Conservation (phyloP, 495 filamentous ascomycete species). For the Neurospora pannonica region DNA sequence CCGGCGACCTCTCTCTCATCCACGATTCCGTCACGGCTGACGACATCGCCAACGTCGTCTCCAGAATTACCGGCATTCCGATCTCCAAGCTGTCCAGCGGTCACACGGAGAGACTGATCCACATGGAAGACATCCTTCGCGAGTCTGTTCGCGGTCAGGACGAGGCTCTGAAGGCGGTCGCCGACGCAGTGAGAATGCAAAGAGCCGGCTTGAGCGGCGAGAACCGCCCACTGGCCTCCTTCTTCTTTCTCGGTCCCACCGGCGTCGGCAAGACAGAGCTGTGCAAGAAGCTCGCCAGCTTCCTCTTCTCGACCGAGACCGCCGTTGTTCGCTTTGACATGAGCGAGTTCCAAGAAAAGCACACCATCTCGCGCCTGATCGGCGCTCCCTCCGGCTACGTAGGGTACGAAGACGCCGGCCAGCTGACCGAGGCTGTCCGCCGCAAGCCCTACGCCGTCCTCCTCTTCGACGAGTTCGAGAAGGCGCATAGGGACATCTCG, state of each 20-base stretch:
- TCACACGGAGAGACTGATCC: constrained; percentile 82
- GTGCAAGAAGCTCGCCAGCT: constrained; percentile 89
- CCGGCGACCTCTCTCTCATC: constrained; percentile 51
- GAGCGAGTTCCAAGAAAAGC: constrained; percentile 96
- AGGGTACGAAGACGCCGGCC: constrained; percentile 93
- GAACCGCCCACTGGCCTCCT: constrained; percentile 82
- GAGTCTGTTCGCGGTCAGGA: constrained; percentile 86
- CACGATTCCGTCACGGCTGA: constrained; percentile 90
- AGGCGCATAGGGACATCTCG: constrained; percentile 91
- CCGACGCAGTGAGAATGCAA: constrained; percentile 91
- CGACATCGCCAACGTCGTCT: constrained; percentile 89
- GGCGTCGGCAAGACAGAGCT: constrained; percentile 96
- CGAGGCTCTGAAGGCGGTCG: constrained; percentile 80
- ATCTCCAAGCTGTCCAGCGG: constrained; percentile 84
- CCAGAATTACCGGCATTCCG: constrained; percentile 84
- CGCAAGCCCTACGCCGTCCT: constrained; percentile 94
- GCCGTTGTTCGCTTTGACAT: constrained; percentile 90
- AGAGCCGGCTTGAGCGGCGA: constrained; percentile 84
- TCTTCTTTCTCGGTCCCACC: constrained; percentile 96
- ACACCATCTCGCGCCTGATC: constrained; percentile 87
- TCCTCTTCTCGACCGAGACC: constrained; percentile 83
- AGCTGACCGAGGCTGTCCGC: constrained; percentile 90
- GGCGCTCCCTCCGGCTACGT: constrained; percentile 90
- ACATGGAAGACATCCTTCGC: constrained; percentile 87
- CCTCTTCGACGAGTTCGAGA: constrained; percentile 95